phyloP scores from a whole-genome alignment of 352 stramenopile species.

The Thalassiosira livingstoniorum region DNA sequence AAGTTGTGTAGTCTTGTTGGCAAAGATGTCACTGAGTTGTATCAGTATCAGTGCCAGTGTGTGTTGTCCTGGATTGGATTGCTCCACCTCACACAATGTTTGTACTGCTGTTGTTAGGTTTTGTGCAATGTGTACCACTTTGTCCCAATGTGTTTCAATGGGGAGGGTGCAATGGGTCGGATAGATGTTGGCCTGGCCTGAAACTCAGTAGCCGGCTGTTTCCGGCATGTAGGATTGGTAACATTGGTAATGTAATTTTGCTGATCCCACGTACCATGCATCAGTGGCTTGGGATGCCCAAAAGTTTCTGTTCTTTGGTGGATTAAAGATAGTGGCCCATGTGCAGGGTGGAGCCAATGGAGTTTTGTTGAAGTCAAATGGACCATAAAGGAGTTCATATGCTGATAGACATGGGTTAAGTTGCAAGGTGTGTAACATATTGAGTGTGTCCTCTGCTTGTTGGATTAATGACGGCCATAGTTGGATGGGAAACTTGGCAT shows the following conservation, averaged over 20 bases:
- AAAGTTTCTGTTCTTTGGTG: constrained; percentile 10
- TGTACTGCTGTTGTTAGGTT: not conserved
- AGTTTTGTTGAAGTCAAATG: constrained; percentile 29
- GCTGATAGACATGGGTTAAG: constrained; percentile 15
- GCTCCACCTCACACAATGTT: no score
- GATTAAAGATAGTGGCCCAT: not conserved
- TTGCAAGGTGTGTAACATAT: constrained; percentile 21
- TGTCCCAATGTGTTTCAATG: not conserved
- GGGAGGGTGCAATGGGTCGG: not conserved
- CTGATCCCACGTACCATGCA: constrained; percentile 54
- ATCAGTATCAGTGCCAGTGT: no score
- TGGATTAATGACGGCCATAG: constrained; percentile 7
- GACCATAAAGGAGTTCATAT: constrained; percentile 6
- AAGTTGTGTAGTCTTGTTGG: no score
- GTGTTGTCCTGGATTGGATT: no score
- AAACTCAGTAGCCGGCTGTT: constrained; percentile 25
- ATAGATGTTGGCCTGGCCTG: not conserved
- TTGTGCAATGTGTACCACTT: not conserved
- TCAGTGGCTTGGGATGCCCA: constrained; percentile 28
- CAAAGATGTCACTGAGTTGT: not conserved
- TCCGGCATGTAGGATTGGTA: constrained; percentile 40
- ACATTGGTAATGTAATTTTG: constrained; percentile 51
- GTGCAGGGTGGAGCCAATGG: constrained; percentile 23
- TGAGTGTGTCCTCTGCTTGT: constrained; percentile 8
- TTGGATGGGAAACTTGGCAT: constrained; percentile 20